These are phyloP conservation scores for California macrophylla DNA, from an alignment of 441 rosid species.

Conservation along the genomic window DNA sequence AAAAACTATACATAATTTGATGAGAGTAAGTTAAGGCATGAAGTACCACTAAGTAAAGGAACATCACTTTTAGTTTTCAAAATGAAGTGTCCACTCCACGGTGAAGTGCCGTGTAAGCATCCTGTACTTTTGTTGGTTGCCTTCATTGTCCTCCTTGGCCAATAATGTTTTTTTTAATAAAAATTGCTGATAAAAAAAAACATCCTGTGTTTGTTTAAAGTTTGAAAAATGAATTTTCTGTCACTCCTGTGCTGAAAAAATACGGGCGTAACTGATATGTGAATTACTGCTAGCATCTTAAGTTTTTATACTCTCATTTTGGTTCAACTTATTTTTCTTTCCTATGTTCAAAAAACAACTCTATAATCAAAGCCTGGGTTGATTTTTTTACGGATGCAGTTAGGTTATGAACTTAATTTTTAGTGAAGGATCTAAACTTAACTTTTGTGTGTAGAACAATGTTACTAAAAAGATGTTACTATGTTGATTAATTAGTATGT, in stretches of 20 bases:
- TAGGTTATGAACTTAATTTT: not conserved
- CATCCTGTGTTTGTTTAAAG: no score
- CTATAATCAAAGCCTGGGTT: not conserved
- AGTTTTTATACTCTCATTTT: not conserved
- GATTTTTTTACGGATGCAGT: not conserved
- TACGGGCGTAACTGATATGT: not conserved
- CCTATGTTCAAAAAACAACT: not conserved
- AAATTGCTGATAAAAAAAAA: no score
- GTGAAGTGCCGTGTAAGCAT: not conserved
- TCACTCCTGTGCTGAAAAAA: not conserved
- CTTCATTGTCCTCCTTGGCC: no score
- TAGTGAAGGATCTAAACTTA: not conserved
- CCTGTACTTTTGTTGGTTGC: no score
- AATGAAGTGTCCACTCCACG: not conserved
- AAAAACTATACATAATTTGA: not conserved
- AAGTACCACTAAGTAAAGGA: not conserved
- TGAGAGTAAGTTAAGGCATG: not conserved
- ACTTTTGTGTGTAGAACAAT: not conserved
- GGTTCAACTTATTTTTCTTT: not conserved
- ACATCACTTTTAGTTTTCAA: conserved; percentile 3
- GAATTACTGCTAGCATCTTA: not conserved
- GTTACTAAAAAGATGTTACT: not conserved
- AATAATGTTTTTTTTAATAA: no score
- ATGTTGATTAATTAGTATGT: not conserved
- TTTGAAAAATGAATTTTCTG: not conserved